A percentile compares a stretch with the other conserved stretches of the same genome.
Evolutionary conservation across 179 eudicot genomes (phyloP).

Genomic region (Heliamphora ciliata): DNA sequence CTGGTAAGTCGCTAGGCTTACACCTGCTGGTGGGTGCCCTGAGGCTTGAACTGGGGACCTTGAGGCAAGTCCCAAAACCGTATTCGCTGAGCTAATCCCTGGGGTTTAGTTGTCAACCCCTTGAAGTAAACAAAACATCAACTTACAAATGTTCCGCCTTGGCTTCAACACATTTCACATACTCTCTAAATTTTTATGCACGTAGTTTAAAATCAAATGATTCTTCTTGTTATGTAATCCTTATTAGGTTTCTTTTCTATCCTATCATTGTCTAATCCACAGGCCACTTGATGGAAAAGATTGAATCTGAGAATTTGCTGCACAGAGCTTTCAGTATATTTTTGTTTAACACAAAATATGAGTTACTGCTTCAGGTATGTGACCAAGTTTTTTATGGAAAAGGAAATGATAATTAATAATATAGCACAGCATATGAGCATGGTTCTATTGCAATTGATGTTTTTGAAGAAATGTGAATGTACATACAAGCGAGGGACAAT

Average conservation of each 20-base stretch:
- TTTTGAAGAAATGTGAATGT: too few species aligned
- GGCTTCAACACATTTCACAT: background rate
- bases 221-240: background rate
- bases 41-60: too few species aligned
- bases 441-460: too few species aligned
- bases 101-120: too few species aligned
- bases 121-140: too few species aligned
- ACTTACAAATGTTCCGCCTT: too few species aligned
- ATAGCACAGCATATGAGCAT: too few species aligned
- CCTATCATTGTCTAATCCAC: conserved; percentile 16
- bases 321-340: conserved; percentile 97
- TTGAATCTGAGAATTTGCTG: conserved; percentile 66
- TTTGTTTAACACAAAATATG: conserved; percentile 83
- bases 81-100: too few species aligned
- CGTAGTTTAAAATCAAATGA: background rate
- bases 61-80: too few species aligned
- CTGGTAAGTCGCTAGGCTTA: too few species aligned
- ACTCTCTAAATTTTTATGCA: background rate
- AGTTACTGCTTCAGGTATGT: conserved; percentile 84
- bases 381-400: background rate
- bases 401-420: background rate
- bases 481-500: too few species aligned
- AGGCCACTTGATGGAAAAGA: conserved; percentile 97
- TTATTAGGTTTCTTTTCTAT: background rate
- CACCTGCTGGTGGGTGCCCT: too few species aligned